A percentile compares a stretch with the other conserved stretches of the same genome.
Conservation (phyloP, 1,284 basidiomycete species). For the Trametes versicolor region DNA sequence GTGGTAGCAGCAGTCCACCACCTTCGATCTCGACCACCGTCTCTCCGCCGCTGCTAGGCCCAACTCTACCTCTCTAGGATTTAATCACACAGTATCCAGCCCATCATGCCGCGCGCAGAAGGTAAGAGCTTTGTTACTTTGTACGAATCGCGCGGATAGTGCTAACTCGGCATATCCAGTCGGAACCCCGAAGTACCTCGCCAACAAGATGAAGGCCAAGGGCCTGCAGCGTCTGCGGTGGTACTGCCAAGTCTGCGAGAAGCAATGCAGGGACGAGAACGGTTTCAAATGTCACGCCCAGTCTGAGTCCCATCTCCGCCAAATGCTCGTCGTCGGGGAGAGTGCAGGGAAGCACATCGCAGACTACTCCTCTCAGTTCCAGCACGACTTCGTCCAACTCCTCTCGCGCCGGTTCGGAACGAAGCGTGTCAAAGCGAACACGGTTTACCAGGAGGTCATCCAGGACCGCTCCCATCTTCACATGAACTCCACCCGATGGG, state of each 20-base stretch:
- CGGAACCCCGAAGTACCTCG: constrained; percentile 90
- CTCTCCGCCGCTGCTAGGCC: not conserved
- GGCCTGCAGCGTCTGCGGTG: constrained; percentile 92
- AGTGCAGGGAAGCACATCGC: constrained; percentile 91
- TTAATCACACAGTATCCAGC: constrained; percentile 15
- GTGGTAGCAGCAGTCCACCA: not conserved
- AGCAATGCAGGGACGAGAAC: constrained; percentile 96
- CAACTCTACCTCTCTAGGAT: not conserved
- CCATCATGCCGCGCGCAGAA: constrained; percentile 82
- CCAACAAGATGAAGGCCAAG: constrained; percentile 97
- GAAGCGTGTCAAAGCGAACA: constrained; percentile 93
- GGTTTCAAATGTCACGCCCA: constrained; percentile 94
- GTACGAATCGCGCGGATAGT: not conserved
- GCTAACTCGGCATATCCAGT: constrained; percentile 52
- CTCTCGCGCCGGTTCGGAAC: constrained; percentile 93
- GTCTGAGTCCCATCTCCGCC: constrained; percentile 91
- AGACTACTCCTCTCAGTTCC: constrained; percentile 91
- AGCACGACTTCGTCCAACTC: constrained; percentile 90
- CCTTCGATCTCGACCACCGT: constrained; percentile 12
- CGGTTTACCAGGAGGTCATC: constrained; percentile 98
- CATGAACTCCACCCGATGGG: constrained; percentile 99
- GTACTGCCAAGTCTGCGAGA: constrained; percentile 98
- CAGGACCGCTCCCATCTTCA: constrained; percentile 95
- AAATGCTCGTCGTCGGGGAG: constrained; percentile 96
- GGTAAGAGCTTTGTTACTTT: constrained; percentile 51